phyloP scores from a whole-genome alignment of 257 asterid species.

The Solanum neorickii region DNA sequence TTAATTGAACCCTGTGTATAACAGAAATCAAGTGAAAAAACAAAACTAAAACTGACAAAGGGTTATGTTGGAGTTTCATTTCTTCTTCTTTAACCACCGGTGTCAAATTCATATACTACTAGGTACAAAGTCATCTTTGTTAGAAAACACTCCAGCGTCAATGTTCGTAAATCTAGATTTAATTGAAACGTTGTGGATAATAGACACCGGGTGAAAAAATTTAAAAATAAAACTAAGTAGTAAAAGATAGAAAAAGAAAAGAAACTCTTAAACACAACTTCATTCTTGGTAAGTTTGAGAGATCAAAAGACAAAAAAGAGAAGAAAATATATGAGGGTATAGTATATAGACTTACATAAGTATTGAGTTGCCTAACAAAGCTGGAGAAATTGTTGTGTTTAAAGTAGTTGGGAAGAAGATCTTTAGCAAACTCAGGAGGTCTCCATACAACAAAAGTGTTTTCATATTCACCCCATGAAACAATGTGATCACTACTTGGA shows the following conservation, averaged over 20 bases:
- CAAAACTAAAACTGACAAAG: background rate
- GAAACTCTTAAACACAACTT: background rate
- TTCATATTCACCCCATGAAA: conserved; percentile 9
- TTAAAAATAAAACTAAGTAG: background rate
- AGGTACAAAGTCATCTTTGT: background rate
- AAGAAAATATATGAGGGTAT: background rate
- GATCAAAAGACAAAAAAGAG: background rate
- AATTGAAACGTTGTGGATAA: background rate
- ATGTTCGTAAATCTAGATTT: background rate
- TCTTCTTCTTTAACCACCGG: background rate
- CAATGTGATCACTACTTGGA: conserved; percentile 3
- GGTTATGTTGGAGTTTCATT: background rate
- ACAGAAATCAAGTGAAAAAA: background rate
- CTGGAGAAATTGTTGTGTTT: conserved; percentile 7
- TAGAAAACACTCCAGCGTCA: background rate
- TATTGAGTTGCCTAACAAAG: conserved; percentile 7
- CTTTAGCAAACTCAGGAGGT: conserved; percentile 1
- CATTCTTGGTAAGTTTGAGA: background rate
- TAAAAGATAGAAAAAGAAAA: background rate
- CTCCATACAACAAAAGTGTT: conserved; percentile 8
- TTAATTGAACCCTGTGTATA: background rate
- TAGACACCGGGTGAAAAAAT: background rate
- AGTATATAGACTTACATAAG: background rate
- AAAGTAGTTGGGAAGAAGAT: conserved; percentile 9
- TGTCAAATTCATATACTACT: background rate